Conservation (phyloP, 257 asterid genomes). For the Coffea canephora region DNA sequence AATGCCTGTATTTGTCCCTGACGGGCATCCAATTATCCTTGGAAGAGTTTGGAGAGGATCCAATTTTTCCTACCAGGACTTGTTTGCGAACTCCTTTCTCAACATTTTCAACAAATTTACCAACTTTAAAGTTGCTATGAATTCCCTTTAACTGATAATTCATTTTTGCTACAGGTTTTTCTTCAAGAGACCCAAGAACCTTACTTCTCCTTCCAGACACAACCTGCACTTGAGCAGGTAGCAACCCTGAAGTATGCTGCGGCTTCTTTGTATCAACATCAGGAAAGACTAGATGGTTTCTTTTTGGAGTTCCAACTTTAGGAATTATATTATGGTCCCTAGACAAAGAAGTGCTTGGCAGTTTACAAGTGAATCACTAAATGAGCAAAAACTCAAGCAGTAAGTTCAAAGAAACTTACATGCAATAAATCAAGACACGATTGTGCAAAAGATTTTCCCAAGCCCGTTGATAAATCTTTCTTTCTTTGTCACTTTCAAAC, state of each 20-base stretch:
- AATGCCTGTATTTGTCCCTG: constrained; percentile 30
- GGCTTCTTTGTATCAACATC: constrained; percentile 28
- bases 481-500: constrained; percentile 36
- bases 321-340: constrained; percentile 60
- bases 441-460: constrained; percentile 59
- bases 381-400: background rate
- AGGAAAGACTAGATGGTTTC: constrained; percentile 70
- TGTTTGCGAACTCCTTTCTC: constrained; percentile 20
- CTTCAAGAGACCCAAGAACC: constrained; percentile 39
- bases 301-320: constrained; percentile 50
- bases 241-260: constrained; percentile 20
- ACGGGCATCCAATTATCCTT: constrained; percentile 23
- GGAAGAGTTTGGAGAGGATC: constrained; percentile 17
- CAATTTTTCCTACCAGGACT: constrained; percentile 23
- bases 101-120: constrained; percentile 23
- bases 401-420: constrained; percentile 30
- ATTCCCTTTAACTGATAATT: constrained; percentile 19
- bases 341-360: constrained; percentile 10
- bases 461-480: constrained; percentile 45
- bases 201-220: constrained; percentile 41
- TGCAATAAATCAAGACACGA: constrained; percentile 69
- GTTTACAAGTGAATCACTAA: background rate
- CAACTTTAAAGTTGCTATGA: constrained; percentile 16
- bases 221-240: constrained; percentile 24
- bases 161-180: constrained; percentile 19